These are phyloP conservation scores for Linnemannia hyalina DNA, from an alignment of 192 early-diverging fungal species.

Conservation along the genomic window DNA sequence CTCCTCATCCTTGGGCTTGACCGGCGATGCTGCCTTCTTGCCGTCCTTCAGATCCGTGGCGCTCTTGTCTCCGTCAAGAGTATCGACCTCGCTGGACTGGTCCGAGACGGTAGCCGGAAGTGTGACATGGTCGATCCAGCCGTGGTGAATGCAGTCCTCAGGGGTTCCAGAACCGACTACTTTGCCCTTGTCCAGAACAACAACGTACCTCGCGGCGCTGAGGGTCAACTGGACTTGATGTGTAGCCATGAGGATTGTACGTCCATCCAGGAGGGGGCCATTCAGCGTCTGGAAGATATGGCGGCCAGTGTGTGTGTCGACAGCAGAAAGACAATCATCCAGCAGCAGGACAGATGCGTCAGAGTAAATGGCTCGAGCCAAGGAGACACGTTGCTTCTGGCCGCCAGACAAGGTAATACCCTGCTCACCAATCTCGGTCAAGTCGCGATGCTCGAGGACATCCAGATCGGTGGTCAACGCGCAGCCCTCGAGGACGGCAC, in stretches of 20 bases:
- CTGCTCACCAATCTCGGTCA: constrained; percentile 91
- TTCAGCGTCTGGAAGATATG: constrained; percentile 82
- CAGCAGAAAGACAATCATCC: constrained; percentile 91
- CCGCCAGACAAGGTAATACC: constrained; percentile 85
- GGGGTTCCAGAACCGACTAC: constrained; percentile 63
- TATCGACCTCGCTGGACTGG: constrained; percentile 36
- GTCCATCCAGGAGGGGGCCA: constrained; percentile 74
- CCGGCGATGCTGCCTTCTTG: constrained; percentile 47
- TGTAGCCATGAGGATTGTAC: constrained; percentile 88
- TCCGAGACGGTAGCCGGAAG: constrained; percentile 42
- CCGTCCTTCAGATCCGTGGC: constrained; percentile 42
- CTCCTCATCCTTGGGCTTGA: constrained; percentile 81
- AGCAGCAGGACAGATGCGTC: constrained; percentile 71
- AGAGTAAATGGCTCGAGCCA: constrained; percentile 88
- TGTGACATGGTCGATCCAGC: constrained; percentile 13
- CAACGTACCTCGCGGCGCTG: constrained; percentile 63
- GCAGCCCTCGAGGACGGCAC: constrained; percentile 82
- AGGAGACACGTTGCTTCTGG: constrained; percentile 82
- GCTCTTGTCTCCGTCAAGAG: constrained; percentile 45
- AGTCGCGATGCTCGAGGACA: constrained; percentile 85
- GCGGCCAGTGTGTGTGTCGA: constrained; percentile 91
- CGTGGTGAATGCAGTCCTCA: constrained; percentile 29
- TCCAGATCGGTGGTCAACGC: constrained; percentile 87
- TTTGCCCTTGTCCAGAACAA: constrained; percentile 68
- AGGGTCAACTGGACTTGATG: constrained; percentile 80